These are phyloP conservation scores for Phytophthora ohioensis DNA, from an alignment of 352 stramenopile genomes.

Conservation along the genomic window DNA sequence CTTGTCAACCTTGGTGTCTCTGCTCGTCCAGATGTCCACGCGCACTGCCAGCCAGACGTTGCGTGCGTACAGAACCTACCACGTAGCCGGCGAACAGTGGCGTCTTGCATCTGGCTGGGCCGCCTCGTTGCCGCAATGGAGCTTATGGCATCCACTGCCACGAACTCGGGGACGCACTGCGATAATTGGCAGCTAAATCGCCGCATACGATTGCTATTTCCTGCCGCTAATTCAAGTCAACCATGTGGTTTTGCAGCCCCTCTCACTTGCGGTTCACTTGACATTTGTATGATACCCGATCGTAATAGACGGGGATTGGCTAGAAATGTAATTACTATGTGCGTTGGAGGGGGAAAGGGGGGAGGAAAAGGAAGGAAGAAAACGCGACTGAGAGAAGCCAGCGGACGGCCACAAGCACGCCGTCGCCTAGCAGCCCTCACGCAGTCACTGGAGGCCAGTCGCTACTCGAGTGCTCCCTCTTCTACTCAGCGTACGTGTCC, in stretches of 20 bases:
- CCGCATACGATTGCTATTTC: conserved; percentile 17
- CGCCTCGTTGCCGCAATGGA: conserved; percentile 1
- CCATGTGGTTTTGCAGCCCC: conserved; percentile 16
- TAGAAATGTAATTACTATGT: conserved; percentile 34
- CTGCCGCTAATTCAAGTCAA: conserved; percentile 19
- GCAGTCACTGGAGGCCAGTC: conserved; percentile 23
- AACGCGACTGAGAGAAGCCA: conserved; percentile 40
- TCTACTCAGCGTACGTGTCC: conserved; percentile 32
- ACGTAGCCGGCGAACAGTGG: conserved; percentile 41
- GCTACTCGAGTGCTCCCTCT: conserved; percentile 9
- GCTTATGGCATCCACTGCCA: neutral
- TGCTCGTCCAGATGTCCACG: conserved; percentile 38
- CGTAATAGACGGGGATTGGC: conserved; percentile 17
- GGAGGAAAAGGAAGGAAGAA: conserved; percentile 43
- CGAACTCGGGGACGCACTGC: conserved; percentile 35
- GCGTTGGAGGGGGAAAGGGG: conserved; percentile 34
- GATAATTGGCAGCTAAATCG: conserved; percentile 21
- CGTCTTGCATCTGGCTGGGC: neutral
- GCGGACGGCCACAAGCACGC: conserved; percentile 29
- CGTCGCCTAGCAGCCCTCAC: conserved; percentile 25
- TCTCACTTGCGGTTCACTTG: conserved; percentile 12
- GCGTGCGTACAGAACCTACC: conserved; percentile 37
- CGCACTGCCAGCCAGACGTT: conserved; percentile 35
- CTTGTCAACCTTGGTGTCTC: conserved; percentile 28
- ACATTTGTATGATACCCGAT: conserved; percentile 12